These are phyloP conservation scores for Firmiana major DNA, from an alignment of 345 rosid genomes.

Conservation along the genomic window DNA sequence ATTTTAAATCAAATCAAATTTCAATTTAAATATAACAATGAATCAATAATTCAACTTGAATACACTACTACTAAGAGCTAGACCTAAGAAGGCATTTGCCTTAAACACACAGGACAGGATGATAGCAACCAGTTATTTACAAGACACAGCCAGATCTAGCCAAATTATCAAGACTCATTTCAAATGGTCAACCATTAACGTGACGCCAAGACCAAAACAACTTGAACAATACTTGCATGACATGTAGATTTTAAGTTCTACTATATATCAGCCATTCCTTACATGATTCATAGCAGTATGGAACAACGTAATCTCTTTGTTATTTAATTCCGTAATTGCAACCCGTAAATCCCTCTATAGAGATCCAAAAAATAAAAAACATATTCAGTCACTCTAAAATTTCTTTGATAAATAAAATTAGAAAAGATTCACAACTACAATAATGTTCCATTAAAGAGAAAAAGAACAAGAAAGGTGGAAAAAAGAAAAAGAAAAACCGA, in stretches of 20 bases:
- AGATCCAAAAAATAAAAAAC: background rate
- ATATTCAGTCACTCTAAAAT: background rate
- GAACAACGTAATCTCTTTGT: background rate
- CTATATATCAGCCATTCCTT: background rate
- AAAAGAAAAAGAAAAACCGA: background rate
- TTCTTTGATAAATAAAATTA: background rate
- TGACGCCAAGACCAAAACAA: background rate
- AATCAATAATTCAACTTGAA: no score
- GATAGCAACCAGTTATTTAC: background rate
- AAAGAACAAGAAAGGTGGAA: background rate
- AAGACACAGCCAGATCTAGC: background rate
- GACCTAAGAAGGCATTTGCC: no score
- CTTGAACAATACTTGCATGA: background rate
- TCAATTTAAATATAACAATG: no score
- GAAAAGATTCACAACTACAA: background rate
- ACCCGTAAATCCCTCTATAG: background rate
- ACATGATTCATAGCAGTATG: background rate
- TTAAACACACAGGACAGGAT: background rate
- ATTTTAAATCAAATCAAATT: no score
- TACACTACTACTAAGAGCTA: no score
- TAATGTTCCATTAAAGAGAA: background rate
- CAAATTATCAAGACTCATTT: background rate
- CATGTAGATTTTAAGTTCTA: background rate
- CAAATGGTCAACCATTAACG: background rate
- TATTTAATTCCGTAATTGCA: background rate